Evolutionary conservation across 352 stramenopile species (phyloP).

Genomic region (Peronospora destructor): DNA sequence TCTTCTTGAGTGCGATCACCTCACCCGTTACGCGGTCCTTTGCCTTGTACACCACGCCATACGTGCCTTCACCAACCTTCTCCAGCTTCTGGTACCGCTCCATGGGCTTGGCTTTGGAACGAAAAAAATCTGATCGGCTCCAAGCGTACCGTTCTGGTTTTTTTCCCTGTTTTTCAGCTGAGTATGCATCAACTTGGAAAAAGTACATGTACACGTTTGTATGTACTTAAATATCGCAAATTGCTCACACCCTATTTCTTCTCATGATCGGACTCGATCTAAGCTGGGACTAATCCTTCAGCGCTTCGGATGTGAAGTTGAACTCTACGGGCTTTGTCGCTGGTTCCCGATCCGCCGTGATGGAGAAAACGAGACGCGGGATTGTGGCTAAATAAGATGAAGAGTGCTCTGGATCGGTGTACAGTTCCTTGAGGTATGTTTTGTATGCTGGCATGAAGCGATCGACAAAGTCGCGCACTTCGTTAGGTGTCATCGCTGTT

Average conservation of each 20-base stretch:
- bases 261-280: too few relatives aligned
- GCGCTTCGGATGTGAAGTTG: slow-evolving; percentile 39
- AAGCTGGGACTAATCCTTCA: slow-evolving; percentile 20
- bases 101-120: slow-evolving; percentile 34
- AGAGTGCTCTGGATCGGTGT: slow-evolving; percentile 31
- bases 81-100: slow-evolving; percentile 93
- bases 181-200: not conserved
- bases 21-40: slow-evolving; percentile 93
- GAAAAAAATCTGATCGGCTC: slow-evolving; percentile 14
- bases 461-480: slow-evolving; percentile 83
- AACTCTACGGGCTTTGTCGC: slow-evolving; percentile 33
- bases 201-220: not conserved
- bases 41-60: slow-evolving; percentile 99
- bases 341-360: slow-evolving; percentile 38
- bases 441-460: slow-evolving; percentile 84
- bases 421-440: slow-evolving; percentile 55
- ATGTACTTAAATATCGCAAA: too few relatives aligned
- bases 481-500: slow-evolving; percentile 46
- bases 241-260: not conserved
- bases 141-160: slow-evolving; percentile 3
- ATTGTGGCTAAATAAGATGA: slow-evolving; percentile 22
- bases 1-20: slow-evolving; percentile 99
- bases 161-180: slow-evolving; percentile 3
- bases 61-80: slow-evolving; percentile 97
- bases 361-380: slow-evolving; percentile 56